Evolutionary conservation across 257 asterid genomes (phyloP), one percentile per base, ranked within the genome.

Genomic region (Solanum pinnatisectum): DNA sequence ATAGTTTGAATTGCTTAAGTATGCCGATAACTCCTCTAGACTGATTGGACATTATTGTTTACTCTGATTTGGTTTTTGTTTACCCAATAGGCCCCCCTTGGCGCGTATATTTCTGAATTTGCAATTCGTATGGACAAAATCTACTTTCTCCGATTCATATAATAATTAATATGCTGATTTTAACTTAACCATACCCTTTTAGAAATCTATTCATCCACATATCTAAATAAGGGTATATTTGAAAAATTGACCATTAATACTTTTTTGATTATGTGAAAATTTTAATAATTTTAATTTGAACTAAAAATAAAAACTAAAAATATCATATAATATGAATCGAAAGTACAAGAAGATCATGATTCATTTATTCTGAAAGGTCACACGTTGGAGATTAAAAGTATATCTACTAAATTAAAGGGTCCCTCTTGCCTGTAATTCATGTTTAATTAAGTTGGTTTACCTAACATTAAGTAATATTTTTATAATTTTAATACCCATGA

Each of bases 361-460:
- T 68, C 37, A 68, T 68, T 68, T 68, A 68, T 81, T 46, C 85
- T 46, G 68, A 81, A 81, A 81, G 85, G 85, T 32, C 90, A 90
- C 88, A 88, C 87, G 90, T 82, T 86, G 40, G 85, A 76, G 84
- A 71, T 59, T 70, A 85, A 87, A 32, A 39, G 84, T 70, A 25
- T 70, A 25, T 72, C 59, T 82, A 63, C 82, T 14, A 60, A 67
- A 71, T 81, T 44, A 46, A 88, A 84, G 74, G 90, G 90, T 49
- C 83, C 88, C 88, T 59, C 82, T 78, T 46, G 35, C 37, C 33
- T 85, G 22, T 60, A 79, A 91, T 56, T 87, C 72, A 85, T 84
- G 87, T 79, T 63, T 78, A 89, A 46, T 81, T 76, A 82, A 87
- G 88, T 87, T 88, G 89, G 91, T 83, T 73, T 87, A 90, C 92